Evolutionary conservation across 371 early-diverging fungal species (phyloP).

Genomic region (Dichotomocladium elegans): DNA sequence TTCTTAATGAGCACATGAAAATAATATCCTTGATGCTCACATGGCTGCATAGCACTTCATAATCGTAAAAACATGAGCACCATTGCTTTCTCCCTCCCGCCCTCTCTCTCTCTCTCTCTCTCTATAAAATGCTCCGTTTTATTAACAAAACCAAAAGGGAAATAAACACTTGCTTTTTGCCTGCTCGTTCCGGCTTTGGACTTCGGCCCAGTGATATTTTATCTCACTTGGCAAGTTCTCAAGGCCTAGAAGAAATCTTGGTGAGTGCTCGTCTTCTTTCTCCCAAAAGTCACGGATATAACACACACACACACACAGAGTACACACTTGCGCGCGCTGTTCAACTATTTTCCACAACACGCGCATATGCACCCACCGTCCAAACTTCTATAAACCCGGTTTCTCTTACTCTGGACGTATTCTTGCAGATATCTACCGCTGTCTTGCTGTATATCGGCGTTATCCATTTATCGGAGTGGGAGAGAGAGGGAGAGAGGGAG

Average conservation of each 20-base stretch:
- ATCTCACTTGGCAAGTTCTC: constrained; percentile 55
- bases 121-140: too few species aligned
- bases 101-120: not conserved
- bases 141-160: too few species aligned
- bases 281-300: too few species aligned
- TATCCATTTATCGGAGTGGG: constrained; percentile 24
- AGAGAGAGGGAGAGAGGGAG: not conserved
- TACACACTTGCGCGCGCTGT: too few species aligned
- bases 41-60: not conserved
- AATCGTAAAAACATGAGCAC: not conserved
- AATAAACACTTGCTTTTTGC: constrained; percentile 21
- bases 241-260: constrained; percentile 21
- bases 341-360: too few species aligned
- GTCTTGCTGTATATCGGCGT: constrained; percentile 31
- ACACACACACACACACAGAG: too few species aligned
- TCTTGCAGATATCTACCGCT: constrained; percentile 46
- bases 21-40: not conserved
- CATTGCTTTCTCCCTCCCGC: not conserved
- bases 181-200: constrained; percentile 35
- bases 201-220: constrained; percentile 47
- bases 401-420: constrained; percentile 38
- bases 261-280: too few species aligned
- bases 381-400: too few species aligned
- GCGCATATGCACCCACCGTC: too few species aligned
- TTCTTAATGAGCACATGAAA: not conserved